Conservation (phyloP, 371 early-diverging fungal genomes). For the Apophysomyces trapeziformis region DNA sequence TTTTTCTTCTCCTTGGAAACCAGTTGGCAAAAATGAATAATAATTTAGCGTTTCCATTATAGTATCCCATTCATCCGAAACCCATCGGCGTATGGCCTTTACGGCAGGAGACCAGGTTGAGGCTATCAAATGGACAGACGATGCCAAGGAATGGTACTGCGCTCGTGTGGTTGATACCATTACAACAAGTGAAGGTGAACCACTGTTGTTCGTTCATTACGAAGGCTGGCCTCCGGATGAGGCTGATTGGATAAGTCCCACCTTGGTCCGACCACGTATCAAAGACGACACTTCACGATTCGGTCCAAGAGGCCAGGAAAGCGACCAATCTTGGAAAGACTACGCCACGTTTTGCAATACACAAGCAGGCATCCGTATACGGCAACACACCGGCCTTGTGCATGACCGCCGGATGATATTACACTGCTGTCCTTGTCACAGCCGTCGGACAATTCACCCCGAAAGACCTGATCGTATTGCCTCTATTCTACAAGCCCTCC, state of each 20-base stretch:
- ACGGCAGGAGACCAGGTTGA: constrained; percentile 41
- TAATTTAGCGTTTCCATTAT: too few relatives aligned
- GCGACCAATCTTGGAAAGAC: constrained; percentile 54
- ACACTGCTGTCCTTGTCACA: constrained; percentile 64
- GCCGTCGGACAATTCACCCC: constrained; percentile 61
- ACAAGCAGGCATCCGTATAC: constrained; percentile 42
- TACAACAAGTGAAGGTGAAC: too few relatives aligned
- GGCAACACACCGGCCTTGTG: constrained; percentile 60
- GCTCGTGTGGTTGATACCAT: constrained; percentile 44
- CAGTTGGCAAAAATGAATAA: too few relatives aligned
- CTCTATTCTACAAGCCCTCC: constrained; percentile 41
- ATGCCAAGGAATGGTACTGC: constrained; percentile 43
- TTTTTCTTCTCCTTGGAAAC: too few relatives aligned
- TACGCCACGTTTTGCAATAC: constrained; percentile 61
- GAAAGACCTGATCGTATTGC: constrained; percentile 65
- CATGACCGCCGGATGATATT: constrained; percentile 61
- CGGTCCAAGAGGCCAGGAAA: constrained; percentile 58
- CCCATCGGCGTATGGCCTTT: too few relatives aligned
- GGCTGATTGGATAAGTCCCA: constrained; percentile 62
- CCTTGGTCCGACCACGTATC: constrained; percentile 15
- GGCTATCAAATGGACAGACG: constrained; percentile 41
- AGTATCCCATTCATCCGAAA: too few relatives aligned
- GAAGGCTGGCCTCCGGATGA: constrained; percentile 64
- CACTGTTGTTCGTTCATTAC: constrained; percentile 55
- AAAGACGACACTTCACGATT: constrained; percentile 21